Evolutionary conservation across 768 basidiomycete species (phyloP).

Genomic region (Boletus subparvulus): DNA sequence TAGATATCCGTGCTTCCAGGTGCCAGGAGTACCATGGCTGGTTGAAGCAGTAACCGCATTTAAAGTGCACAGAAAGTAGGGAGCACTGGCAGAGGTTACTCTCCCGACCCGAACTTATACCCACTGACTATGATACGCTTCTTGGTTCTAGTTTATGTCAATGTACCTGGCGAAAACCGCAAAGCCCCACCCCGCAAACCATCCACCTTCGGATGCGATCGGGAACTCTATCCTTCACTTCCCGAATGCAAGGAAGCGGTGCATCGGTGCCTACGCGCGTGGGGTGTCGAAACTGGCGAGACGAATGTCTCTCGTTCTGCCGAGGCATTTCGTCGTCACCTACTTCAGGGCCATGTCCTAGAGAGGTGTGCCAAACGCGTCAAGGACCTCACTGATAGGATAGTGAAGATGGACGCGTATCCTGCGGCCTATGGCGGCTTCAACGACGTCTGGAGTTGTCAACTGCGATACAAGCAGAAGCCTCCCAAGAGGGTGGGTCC

Average conservation of each 20-base stretch:
- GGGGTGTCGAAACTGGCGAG: slow-evolving; percentile 3
- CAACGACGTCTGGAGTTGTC: slow-evolving; percentile 32
- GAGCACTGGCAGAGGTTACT: not conserved
- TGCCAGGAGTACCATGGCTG: not conserved
- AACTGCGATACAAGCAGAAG: not conserved
- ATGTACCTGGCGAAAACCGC: too few relatives aligned
- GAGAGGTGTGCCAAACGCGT: not conserved
- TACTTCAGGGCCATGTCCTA: not conserved
- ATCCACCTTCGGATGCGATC: too few relatives aligned
- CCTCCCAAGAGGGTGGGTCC: slow-evolving; percentile 13
- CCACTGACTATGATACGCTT: not conserved
- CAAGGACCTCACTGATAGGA: slow-evolving; percentile 15
- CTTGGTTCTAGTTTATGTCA: too few relatives aligned
- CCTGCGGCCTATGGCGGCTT: slow-evolving; percentile 31
- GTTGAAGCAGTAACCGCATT: not conserved
- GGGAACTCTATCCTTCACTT: too few relatives aligned
- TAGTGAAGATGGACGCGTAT: slow-evolving; percentile 16
- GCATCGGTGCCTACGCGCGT: not conserved
- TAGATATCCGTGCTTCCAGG: not conserved
- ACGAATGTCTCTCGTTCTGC: not conserved
- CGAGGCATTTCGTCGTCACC: not conserved
- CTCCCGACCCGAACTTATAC: too few relatives aligned
- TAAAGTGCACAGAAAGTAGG: not conserved
- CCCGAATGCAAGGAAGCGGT: not conserved
- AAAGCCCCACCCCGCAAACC: too few relatives aligned